These are phyloP conservation scores for Carex littledalei DNA, from an alignment of 176 grass and related monocot species.

Conservation along the genomic window DNA sequence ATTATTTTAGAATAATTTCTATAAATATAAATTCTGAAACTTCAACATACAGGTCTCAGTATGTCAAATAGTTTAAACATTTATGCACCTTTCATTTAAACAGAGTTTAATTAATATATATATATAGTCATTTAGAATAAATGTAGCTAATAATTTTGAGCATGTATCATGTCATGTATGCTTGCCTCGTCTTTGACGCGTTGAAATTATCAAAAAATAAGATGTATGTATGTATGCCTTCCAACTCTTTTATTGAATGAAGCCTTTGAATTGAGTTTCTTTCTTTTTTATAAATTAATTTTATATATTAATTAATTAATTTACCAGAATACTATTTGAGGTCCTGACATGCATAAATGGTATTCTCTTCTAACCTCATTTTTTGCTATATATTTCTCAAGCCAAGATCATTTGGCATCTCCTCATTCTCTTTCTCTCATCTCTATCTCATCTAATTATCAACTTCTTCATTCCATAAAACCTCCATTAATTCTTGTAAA, in stretches of 20 bases:
- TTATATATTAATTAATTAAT: neutral
- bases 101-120: no score
- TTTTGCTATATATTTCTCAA: slow-evolving; percentile 25
- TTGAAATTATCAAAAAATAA: slow-evolving; percentile 1
- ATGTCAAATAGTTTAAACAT: neutral
- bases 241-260: neutral
- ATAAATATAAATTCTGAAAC: no score
- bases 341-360: neutral
- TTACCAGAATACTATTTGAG: neutral
- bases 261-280: neutral
- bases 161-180: slow-evolving; percentile 17
- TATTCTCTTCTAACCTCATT: slow-evolving; percentile 1
- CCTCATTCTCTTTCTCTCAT: neutral
- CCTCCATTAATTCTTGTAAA: neutral
- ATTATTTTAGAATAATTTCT: no score
- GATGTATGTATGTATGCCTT: neutral
- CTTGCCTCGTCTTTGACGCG: slow-evolving; percentile 17
- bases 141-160: neutral
- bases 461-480: neutral
- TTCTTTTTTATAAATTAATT: neutral
- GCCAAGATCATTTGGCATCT: neutral
- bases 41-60: neutral
- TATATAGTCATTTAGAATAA: neutral
- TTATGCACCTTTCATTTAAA: no score
- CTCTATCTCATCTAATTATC: neutral